Evolutionary conservation across 1,284 basidiomycete genomes (phyloP).

Genomic region (Sphagnurus paluster): DNA sequence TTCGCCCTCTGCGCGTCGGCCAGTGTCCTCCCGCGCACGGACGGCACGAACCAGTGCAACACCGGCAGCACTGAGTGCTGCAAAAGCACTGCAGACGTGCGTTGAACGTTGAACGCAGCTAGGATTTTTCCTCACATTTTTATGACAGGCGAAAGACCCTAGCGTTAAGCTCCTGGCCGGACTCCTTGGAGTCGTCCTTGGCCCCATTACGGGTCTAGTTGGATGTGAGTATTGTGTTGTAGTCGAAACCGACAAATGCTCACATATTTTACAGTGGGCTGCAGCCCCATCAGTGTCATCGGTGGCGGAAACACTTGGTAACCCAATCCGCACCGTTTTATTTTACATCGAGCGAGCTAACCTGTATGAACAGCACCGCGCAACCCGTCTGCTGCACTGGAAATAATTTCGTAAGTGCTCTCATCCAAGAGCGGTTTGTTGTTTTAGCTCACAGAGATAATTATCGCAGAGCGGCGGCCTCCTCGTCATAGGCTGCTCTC

Average conservation of each 20-base stretch:
- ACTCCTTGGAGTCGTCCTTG: conserved; percentile 18
- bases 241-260: neutral
- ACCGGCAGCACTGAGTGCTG: conserved; percentile 15
- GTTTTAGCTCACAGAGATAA: neutral
- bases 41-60: conserved; percentile 11
- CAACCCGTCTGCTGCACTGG: conserved; percentile 23
- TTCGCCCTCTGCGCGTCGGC: conserved; percentile 17
- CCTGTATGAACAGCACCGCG: conserved; percentile 11
- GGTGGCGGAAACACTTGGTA: conserved; percentile 12
- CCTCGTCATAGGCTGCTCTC: conserved; percentile 16
- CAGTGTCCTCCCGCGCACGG: conserved; percentile 15
- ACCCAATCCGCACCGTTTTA: too few species aligned
- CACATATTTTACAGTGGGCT: conserved; percentile 6
- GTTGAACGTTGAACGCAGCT: neutral
- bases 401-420: conserved; percentile 23
- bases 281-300: conserved; percentile 9
- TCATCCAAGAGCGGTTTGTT: neutral
- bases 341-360: neutral
- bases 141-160: conserved; percentile 5
- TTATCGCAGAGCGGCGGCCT: conserved; percentile 5
- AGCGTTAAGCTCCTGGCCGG: conserved; percentile 12
- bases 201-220: conserved; percentile 17
- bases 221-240: conserved; percentile 16
- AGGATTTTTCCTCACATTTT: neutral
- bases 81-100: conserved; percentile 14